Evolutionary conservation across 306 rosid species (phyloP), one percentile per base, ranked within the genome.

Genomic region (Vicia sativa): DNA sequence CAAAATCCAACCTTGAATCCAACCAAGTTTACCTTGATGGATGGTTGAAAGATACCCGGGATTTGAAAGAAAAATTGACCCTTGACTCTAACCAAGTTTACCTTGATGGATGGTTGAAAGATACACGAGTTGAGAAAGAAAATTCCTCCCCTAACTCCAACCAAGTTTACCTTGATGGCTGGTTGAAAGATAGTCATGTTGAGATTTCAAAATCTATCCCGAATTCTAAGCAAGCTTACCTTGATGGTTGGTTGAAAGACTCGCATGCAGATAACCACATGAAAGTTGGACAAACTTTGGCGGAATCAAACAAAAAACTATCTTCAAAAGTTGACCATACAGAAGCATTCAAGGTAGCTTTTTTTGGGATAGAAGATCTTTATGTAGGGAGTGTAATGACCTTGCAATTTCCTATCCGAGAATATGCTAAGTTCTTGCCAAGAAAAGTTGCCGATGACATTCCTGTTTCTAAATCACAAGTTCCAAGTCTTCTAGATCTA

Each of bases 401-500:
- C 5, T 74, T 81, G 14, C 16, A 74, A 58, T 85, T 82, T 21
- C 81, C 83, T 3, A 56, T 79, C 6, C 12, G 64, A 56, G 74
- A 81, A 3, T 74, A 42, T 15, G 49, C 83, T 11, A 37, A n/a
- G 7, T 85, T 81, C 68, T 53, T 85, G 34, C 77, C 80, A 72
- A 77, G 44, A 69, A 74, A 77, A 45, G 75, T 53, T 65, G 81
- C 81, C 2, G 87, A 82, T 11, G 81, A 80, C 16, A 77, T 85
- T 46, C 85, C 89, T 16, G 74, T 85, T 60, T 82, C 65, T 13
- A 45, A 11, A 11, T 39, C 77, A 16, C 77, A 79, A 14, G 49
- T 79, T 50, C 79, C 73, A 10, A 76, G 81, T 26, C 68, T 85
- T 74, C 86, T 79, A 28, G 80, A 74, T 1, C 78, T 60, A 15